These are phyloP conservation scores for Tulasnella calospora DNA, from an alignment of 768 basidiomycete species.

Conservation along the genomic window DNA sequence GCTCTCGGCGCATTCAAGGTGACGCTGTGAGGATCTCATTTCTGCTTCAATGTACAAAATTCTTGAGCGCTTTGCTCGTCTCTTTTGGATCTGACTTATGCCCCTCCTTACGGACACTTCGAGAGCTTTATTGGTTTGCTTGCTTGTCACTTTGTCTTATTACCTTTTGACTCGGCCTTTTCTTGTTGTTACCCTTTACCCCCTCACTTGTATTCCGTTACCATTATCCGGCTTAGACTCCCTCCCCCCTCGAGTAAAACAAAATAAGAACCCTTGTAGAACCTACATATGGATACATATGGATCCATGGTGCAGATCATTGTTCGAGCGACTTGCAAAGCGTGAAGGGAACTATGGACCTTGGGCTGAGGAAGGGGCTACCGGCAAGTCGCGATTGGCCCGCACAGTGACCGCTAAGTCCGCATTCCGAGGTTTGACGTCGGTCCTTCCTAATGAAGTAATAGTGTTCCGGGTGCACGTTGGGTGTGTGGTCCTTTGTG, in stretches of 20 bases:
- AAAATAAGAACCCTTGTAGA: background rate
- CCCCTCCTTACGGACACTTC: background rate
- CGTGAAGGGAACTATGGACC: background rate
- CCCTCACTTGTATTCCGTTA: background rate
- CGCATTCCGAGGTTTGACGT: background rate
- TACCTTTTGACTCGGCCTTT: background rate
- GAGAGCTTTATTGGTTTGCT: background rate
- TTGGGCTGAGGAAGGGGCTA: slow-evolving; percentile 4
- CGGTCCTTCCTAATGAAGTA: background rate
- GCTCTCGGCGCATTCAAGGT: slow-evolving; percentile 22
- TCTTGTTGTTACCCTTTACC: background rate
- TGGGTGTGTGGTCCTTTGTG: background rate
- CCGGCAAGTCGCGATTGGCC: slow-evolving; percentile 5
- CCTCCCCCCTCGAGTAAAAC: background rate
- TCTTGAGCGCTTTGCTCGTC: background rate
- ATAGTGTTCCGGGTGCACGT: background rate
- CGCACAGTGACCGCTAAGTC: background rate
- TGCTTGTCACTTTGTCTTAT: background rate
- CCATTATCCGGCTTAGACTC: background rate
- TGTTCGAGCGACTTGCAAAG: background rate
- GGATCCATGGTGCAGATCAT: background rate
- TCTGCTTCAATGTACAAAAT: background rate
- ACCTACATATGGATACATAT: background rate
- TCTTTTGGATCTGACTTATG: background rate
- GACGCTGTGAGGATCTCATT: background rate